Evolutionary conservation across 2,329 filamentous ascomycete species (phyloP).

Genomic region (Cytospora piceicola): DNA sequence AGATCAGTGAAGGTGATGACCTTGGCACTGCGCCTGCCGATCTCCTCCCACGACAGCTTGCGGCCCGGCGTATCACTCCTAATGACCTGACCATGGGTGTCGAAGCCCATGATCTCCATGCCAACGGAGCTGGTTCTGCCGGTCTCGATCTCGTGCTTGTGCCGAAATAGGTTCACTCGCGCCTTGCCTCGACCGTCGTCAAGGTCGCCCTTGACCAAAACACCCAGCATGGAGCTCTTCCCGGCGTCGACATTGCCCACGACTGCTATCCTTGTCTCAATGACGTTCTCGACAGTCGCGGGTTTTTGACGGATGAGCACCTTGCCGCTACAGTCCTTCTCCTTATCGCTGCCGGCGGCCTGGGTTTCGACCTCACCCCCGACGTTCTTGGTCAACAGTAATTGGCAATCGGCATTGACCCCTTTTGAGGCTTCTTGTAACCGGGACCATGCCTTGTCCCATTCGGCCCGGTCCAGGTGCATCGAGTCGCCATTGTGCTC

Average conservation of each 20-base stretch:
- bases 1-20: slow-evolving; percentile 96
- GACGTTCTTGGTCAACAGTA: slow-evolving; percentile 90
- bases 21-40: slow-evolving; percentile 91
- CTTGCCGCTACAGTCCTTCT: slow-evolving; percentile 81
- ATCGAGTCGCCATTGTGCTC: slow-evolving; percentile 90
- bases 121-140: slow-evolving; percentile 95
- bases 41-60: slow-evolving; percentile 93
- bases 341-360: slow-evolving; percentile 61
- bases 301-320: slow-evolving; percentile 79
- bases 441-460: slow-evolving; percentile 71
- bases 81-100: slow-evolving; percentile 81
- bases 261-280: slow-evolving; percentile 94
- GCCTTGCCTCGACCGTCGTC: slow-evolving; percentile 95
- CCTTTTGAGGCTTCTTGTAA: slow-evolving; percentile 67
- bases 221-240: slow-evolving; percentile 94
- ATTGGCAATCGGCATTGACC: slow-evolving; percentile 73
- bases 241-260: slow-evolving; percentile 98
- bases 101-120: slow-evolving; percentile 99
- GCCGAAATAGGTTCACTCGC: slow-evolving; percentile 92
- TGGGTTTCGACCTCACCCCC: slow-evolving; percentile 75
- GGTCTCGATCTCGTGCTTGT: slow-evolving; percentile 97
- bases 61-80: slow-evolving; percentile 81
- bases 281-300: slow-evolving; percentile 78
- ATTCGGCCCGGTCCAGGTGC: slow-evolving; percentile 73
- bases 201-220: slow-evolving; percentile 91